Evolutionary conservation across 2,329 filamentous ascomycete species (phyloP).

Genomic region (Dactylellina parvicollis): DNA sequence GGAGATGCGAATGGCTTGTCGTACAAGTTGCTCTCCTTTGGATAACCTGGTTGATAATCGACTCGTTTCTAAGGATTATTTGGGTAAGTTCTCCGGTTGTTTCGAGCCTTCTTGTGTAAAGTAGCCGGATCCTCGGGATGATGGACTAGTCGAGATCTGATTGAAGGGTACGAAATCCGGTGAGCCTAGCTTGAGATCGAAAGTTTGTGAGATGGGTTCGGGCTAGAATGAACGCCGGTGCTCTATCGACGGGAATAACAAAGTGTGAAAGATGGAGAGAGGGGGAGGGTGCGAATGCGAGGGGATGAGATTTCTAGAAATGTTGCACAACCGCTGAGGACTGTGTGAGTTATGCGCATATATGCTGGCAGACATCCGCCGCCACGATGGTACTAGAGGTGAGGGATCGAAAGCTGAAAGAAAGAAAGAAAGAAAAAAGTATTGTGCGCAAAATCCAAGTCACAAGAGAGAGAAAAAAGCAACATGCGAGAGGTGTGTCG

Average conservation of each 20-base stretch:
- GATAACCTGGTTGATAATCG: slow-evolving; percentile 8
- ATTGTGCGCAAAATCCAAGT: neutral
- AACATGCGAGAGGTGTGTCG: slow-evolving; percentile 5
- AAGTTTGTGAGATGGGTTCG: slow-evolving; percentile 39
- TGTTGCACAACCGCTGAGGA: slow-evolving; percentile 33
- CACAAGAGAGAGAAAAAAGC: slow-evolving; percentile 4
- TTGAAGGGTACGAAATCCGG: slow-evolving; percentile 24
- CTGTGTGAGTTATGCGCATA: slow-evolving; percentile 9
- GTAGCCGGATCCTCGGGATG: slow-evolving; percentile 35
- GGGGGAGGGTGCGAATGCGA: neutral
- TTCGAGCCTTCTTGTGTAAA: slow-evolving; percentile 35
- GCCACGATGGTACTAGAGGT: neutral
- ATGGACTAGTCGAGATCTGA: slow-evolving; percentile 42
- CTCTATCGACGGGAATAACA: slow-evolving; percentile 15
- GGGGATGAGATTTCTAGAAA: slow-evolving; percentile 29
- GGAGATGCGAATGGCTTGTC: slow-evolving; percentile 33
- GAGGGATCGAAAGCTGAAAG: neutral
- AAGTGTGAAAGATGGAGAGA: neutral
- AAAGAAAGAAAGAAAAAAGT: neutral
- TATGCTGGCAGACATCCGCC: neutral
- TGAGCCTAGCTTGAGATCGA: slow-evolving; percentile 35
- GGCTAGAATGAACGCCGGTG: slow-evolving; percentile 12
- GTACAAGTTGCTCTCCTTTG: slow-evolving; percentile 29
- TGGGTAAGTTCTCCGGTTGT: slow-evolving; percentile 51
- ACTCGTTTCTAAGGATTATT: slow-evolving; percentile 43